Conservation (phyloP, 495 filamentous ascomycete genomes). For the Xylaria sp. region DNA sequence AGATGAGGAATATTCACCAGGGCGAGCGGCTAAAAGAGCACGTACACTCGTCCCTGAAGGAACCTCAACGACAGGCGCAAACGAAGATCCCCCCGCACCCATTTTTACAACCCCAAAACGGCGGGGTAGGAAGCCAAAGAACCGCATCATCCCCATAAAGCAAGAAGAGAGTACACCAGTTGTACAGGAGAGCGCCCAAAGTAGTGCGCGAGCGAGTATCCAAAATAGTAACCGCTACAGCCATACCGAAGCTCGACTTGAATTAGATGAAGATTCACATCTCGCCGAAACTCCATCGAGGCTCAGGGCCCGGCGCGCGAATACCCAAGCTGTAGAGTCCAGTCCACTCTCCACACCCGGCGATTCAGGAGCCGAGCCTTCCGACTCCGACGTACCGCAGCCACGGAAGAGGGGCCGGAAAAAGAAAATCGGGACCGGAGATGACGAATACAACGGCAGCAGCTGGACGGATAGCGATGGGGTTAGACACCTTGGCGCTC, state of each 20-base stretch:
- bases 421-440: constrained; percentile 29
- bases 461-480: constrained; percentile 40
- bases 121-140: constrained; percentile 38
- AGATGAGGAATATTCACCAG: constrained; percentile 14
- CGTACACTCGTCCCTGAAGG: constrained; percentile 30
- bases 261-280: constrained; percentile 32
- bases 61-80: constrained; percentile 25
- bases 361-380: constrained; percentile 32
- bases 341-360: constrained; percentile 38
- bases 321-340: constrained; percentile 31
- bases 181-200: constrained; percentile 26
- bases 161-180: constrained; percentile 20
- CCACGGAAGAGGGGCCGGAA: constrained; percentile 24
- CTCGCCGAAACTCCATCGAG: constrained; percentile 33
- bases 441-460: constrained; percentile 38
- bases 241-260: constrained; percentile 40
- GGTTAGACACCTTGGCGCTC: constrained; percentile 30
- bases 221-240: constrained; percentile 30
- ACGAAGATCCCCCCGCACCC: constrained; percentile 21
- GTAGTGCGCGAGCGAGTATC: constrained; percentile 24
- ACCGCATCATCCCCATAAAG: constrained; percentile 26
- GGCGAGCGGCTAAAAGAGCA: constrained; percentile 11
- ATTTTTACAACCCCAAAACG: constrained; percentile 29
- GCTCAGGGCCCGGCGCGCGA: constrained; percentile 28
- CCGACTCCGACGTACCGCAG: constrained; percentile 35